Evolutionary conservation across 1,284 basidiomycete species (phyloP), one percentile per base, ranked within the genome.

Genomic region (Cystobasidium pallidum): DNA sequence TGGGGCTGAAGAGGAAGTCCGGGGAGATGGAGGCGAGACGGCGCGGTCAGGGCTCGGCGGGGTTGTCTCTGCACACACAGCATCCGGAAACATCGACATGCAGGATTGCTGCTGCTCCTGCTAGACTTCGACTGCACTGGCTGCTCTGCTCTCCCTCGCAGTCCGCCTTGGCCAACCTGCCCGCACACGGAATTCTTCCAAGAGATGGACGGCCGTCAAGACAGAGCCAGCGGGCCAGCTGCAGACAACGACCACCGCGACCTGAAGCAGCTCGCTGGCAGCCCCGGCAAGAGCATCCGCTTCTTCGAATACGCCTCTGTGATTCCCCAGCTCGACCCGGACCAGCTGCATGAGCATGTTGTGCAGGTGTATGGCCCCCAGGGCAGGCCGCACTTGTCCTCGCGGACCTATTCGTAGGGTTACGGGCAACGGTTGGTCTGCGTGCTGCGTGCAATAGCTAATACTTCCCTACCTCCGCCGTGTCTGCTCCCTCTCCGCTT

Each of bases 241-340:
- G 51, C 61, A 63, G 45, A 39, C 8, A 34, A 63, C 17, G 41
- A 63, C 36, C 21, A 45, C 43, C 30, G 47, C 28, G 11, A 26
- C 24, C 24, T 21, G 24, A 36, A 8, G 30, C 19, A 49, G 15
- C 19, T 39, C 49, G 6, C 13, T 11, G n/a, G 3, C 54, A n/a
- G 26, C 15, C 30, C 49, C 15, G 34, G 63, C 63, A 66, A 51
- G 30, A 34, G 62, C 28, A 64, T 64, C 41, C 59, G 68, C 39
- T 71, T 71, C 61, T 71, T 52, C 68, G 68, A 71, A 59, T 49
- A 47, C 39, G 49, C 59, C 32, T 63, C 59, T 21, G 30, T 71
- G 24, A 71, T 71, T 36, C 68, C 68, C 10, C n/a, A 8, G 45
- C 45, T 36, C 17, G 59, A 58, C 39, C 34, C 32, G 17, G 64